Conservation (phyloP, 306 rosid genomes). For the Cyamopsis tetragonoloba region DNA sequence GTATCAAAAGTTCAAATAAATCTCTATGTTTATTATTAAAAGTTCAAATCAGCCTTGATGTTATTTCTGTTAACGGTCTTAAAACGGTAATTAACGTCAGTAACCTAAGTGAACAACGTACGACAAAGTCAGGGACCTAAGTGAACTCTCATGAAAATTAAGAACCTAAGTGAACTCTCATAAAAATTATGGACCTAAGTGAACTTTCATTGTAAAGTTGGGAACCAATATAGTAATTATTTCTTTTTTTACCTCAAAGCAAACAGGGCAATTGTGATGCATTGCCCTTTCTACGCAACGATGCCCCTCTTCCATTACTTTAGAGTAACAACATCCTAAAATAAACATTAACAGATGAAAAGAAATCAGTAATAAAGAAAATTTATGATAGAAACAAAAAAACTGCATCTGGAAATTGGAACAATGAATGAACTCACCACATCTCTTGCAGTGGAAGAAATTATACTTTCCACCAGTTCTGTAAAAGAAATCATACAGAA, state of each 20-base stretch:
- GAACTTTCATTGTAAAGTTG: too few species aligned
- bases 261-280: slow-evolving; percentile 87
- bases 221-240: too few species aligned
- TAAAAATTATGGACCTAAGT: too few species aligned
- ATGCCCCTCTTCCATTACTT: slow-evolving; percentile 51
- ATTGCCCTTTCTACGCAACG: slow-evolving; percentile 74
- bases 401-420: neutral
- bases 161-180: too few species aligned
- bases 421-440: slow-evolving; percentile 56
- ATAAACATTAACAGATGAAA: neutral
- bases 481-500: slow-evolving; percentile 17
- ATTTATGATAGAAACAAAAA: neutral
- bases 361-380: neutral
- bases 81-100: too few species aligned
- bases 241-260: slow-evolving; percentile 68
- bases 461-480: slow-evolving; percentile 82
- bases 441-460: slow-evolving; percentile 77
- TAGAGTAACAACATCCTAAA: slow-evolving; percentile 81
- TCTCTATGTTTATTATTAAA: too few species aligned
- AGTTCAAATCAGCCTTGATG: too few species aligned
- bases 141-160: too few species aligned
- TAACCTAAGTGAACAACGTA: too few species aligned
- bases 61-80: too few species aligned
- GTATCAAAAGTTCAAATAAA: too few species aligned
- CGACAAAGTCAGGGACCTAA: too few species aligned